Percentiles rank a stretch among this genome's conserved stretches.
These are phyloP conservation scores for Platanthera guangdongensis DNA, from an alignment of 106 monocot species.

Conservation along the genomic window DNA sequence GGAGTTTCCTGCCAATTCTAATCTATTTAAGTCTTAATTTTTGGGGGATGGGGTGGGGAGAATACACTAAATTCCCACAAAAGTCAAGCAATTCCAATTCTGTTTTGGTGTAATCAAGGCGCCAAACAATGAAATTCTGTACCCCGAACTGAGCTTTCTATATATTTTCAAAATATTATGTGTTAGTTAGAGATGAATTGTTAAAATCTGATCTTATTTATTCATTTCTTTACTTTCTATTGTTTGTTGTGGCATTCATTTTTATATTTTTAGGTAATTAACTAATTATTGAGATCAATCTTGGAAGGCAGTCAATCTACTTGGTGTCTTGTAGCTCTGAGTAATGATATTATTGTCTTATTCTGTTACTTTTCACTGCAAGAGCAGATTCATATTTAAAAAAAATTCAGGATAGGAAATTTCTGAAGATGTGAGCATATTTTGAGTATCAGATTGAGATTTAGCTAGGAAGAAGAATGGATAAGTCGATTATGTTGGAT, in stretches of 20 bases:
- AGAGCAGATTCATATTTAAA: background rate
- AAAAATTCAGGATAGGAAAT: background rate
- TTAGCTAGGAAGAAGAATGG: background rate
- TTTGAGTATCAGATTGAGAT: background rate
- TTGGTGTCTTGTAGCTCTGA: background rate
- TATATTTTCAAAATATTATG: background rate
- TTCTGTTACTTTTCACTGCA: background rate
- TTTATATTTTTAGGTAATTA: background rate
- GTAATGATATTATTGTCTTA: background rate
- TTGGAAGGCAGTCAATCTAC: background rate
- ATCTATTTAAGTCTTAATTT: too few species aligned
- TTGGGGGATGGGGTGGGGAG: too few species aligned
- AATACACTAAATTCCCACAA: too few species aligned
- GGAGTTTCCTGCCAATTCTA: too few species aligned
- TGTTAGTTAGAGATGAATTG: background rate
- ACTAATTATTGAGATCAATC: too few species aligned
- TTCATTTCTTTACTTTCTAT: background rate
- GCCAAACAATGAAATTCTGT: background rate
- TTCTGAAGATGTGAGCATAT: background rate
- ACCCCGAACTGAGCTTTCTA: background rate
- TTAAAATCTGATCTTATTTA: background rate
- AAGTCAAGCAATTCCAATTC: too few species aligned
- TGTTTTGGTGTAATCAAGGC: too few species aligned
- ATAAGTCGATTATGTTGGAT: background rate
- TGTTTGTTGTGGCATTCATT: background rate